A percentile compares a stretch with the other conserved stretches of the same genome.
phyloP scores from a whole-genome alignment of 1,139 yeast species.

The Pichia sp. region DNA sequence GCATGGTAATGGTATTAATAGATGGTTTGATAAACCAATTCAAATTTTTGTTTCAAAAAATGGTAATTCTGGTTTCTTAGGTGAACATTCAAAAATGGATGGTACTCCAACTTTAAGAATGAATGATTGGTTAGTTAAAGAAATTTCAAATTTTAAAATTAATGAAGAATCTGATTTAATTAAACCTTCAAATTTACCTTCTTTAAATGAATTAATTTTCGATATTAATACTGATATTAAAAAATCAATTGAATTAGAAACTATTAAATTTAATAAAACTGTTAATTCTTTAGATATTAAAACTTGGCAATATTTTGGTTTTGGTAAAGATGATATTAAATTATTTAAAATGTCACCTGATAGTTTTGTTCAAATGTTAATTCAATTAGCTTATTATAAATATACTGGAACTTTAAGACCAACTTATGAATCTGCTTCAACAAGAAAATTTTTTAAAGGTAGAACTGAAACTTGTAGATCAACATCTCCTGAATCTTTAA shows the following conservation, averaged over 20 bases:
- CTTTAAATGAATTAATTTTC: constrained; percentile 35
- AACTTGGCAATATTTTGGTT: constrained; percentile 65
- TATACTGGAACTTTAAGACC: constrained; percentile 78
- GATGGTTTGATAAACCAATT: constrained; percentile 89
- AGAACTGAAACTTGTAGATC: constrained; percentile 95
- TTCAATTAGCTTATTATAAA: constrained; percentile 75
- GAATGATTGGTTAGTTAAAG: constrained; percentile 67
- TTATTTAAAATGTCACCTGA: constrained; percentile 69
- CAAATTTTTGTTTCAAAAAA: constrained; percentile 79
- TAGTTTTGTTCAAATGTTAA: constrained; percentile 68
- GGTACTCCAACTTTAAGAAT: constrained; percentile 92
- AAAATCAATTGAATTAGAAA: constrained; percentile 44
- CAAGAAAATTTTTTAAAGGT: constrained; percentile 82
- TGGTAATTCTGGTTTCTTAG: constrained; percentile 87
- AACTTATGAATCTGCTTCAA: constrained; percentile 94
- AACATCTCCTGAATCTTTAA: constrained; percentile 69
- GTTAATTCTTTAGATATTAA: constrained; percentile 53
- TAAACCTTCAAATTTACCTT: neutral
- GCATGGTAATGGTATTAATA: constrained; percentile 92
- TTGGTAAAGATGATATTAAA: constrained; percentile 68
- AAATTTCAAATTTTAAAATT: constrained; percentile 31
- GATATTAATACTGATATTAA: constrained; percentile 50
- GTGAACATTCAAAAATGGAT: constrained; percentile 97
- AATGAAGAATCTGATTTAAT: neutral
- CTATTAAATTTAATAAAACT: constrained; percentile 44